Percentiles rank a stretch among this genome's conserved stretches.
These are phyloP conservation scores for Fusarium algeriense DNA, from an alignment of 2,329 filamentous ascomycete species.

Conservation along the genomic window DNA sequence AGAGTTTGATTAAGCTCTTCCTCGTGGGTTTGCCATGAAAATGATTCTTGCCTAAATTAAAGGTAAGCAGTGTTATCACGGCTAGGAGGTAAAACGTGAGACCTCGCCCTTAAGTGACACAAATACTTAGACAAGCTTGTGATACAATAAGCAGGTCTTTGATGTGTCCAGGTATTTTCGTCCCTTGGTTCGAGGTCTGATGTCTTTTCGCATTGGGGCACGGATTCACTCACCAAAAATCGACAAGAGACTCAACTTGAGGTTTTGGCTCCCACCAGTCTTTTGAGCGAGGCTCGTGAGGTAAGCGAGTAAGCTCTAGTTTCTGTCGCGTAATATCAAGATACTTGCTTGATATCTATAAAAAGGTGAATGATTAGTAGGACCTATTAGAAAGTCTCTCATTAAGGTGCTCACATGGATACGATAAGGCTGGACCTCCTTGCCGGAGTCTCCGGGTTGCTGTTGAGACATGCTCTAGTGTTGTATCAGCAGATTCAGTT, in stretches of 20 bases:
- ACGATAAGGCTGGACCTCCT: constrained; percentile 66
- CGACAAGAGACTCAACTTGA: constrained; percentile 72
- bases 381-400: neutral
- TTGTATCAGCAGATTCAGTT: constrained; percentile 8
- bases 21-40: constrained; percentile 73
- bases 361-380: constrained; percentile 44
- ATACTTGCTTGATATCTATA: constrained; percentile 74
- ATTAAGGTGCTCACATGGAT: constrained; percentile 63
- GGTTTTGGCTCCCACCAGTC: constrained; percentile 72
- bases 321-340: constrained; percentile 76
- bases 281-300: constrained; percentile 66
- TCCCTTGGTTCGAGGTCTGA: too few species aligned
- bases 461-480: constrained; percentile 29
- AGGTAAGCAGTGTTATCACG: neutral
- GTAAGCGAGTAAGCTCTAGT: constrained; percentile 73
- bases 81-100: too few species aligned
- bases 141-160: too few species aligned
- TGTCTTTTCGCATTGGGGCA: neutral
- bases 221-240: constrained; percentile 66
- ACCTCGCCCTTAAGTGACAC: too few species aligned
- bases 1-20: constrained; percentile 66
- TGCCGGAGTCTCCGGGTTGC: constrained; percentile 45
- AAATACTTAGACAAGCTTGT: too few species aligned
- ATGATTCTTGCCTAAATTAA: constrained; percentile 69
- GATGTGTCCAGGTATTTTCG: too few species aligned